phyloP scores from a whole-genome alignment of 75 land plant species.

The Cupressus sempervirens region DNA sequence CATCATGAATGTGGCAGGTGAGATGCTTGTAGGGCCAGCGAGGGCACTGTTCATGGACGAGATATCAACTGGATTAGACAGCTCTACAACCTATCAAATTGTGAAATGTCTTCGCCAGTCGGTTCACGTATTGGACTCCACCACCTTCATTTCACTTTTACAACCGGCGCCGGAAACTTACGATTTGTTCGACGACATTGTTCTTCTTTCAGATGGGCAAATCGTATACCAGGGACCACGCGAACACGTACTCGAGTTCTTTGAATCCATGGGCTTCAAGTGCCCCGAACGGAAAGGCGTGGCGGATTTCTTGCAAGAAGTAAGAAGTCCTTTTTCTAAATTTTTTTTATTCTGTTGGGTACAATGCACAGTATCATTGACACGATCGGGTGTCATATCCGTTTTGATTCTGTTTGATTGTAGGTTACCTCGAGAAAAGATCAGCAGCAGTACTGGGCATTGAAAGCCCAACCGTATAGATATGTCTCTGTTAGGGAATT shows the following conservation, averaged over 20 bases:
- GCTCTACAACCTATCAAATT: slow-evolving; percentile 65
- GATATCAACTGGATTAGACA: slow-evolving; percentile 68
- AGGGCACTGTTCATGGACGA: slow-evolving; percentile 66
- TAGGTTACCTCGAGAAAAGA: slow-evolving; percentile 91
- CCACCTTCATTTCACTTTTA: slow-evolving; percentile 44
- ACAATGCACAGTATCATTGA: not conserved
- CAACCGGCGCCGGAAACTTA: slow-evolving; percentile 72
- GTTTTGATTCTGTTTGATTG: not conserved
- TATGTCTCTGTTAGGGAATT: slow-evolving; percentile 63
- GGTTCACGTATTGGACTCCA: slow-evolving; percentile 43
- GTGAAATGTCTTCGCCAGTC: slow-evolving; percentile 57
- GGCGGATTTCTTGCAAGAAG: slow-evolving; percentile 71
- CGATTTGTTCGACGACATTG: slow-evolving; percentile 61
- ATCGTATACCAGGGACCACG: slow-evolving; percentile 70
- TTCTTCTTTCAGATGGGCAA: slow-evolving; percentile 61
- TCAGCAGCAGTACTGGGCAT: slow-evolving; percentile 84
- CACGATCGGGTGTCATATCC: not conserved
- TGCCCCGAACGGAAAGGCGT: slow-evolving; percentile 69
- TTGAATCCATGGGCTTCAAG: slow-evolving; percentile 58
- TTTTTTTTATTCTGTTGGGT: not conserved
- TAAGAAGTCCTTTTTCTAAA: not conserved
- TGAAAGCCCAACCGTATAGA: slow-evolving; percentile 39
- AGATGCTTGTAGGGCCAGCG: slow-evolving; percentile 69
- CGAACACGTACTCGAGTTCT: slow-evolving; percentile 50
- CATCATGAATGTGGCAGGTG: slow-evolving; percentile 41